Base-by-base conservation (phyloP, 1,284 basidiomycete genomes). In the Pterula multifida region DNA sequence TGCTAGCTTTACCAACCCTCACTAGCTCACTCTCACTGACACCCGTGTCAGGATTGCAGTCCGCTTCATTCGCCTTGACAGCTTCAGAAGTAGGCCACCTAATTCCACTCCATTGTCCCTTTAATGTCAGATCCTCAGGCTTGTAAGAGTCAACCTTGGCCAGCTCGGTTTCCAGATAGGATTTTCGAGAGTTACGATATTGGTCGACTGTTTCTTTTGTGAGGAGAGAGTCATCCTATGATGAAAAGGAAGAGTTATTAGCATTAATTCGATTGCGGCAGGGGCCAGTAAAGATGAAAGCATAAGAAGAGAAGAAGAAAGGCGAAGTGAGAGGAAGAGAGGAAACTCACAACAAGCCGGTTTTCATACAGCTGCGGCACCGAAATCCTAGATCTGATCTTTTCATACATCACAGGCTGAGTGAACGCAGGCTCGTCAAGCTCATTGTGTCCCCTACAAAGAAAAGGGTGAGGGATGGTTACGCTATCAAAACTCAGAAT, bases 381-480 rank as follows among this genome's bases (percentile, higher is more conserved):
- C 2, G 85, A 88, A 44, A 74, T 79, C 48, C 87, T 71, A 0
- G 78, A 74, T 3, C 80, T 74, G 57, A 92, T 91, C 66, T 86
- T 80, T 62, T 88, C 77, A 64, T 93, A 92, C 90, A 93, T 93
- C 21, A 81, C 67, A 0, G 90, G 90, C 60, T 89, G 85, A 0
- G 94, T 96, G 64, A 92, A 91, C 15, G 81, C 80, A 0, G 94
- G 93, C 56, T 93, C 78, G 60, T 95, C 91, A 26, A 94, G 76
- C 65, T 94, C 90, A 60, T 94, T 94, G 63, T 94, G 91, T 2
- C 68, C 68, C 67, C 67, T 66, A 32, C n/a, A 42, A 11, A 23
- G 11, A 12, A 52, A 32, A 47, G 28, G 25, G 22, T n/a, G 47
- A 50, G 3, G 54, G 49, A 47, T 36, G 36, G 42, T 13, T 26